Evolutionary conservation across 192 early-diverging fungal species (phyloP), one percentile per base, ranked within the genome.

Genomic region (Coemansia sp.): DNA sequence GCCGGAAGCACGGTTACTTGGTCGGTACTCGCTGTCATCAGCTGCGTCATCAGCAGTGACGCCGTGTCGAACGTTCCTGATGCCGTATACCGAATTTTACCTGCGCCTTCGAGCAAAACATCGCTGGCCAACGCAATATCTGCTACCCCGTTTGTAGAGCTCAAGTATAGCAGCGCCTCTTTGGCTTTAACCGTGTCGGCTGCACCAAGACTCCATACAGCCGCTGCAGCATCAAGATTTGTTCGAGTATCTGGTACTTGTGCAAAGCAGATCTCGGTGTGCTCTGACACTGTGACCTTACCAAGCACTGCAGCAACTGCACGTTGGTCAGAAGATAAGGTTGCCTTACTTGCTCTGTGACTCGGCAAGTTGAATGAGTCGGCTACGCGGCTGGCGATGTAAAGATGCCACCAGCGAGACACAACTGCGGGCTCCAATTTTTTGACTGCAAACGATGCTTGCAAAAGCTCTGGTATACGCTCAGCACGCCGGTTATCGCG

Each of bases 11-110:
- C 24, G 15, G 73, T 66, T 0, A 63, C 43, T 3, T 40, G 9
- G 13, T 33, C 14, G 2, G 66, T 59, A 5, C 15, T 23, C 3
- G 55, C 51, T 1, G 63, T 39, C 54, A 76, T 66, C 7, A 59
- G 27, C 27, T 30, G 59, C 18, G 67, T 47, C 9, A 76, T 48
- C 14, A 76, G 60, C 34, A 27, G 38, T 15, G 73, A 57, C 17
- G 62, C 73, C 9, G 58, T 49, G 42, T 76, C 73, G 30, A 75
- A 67, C 10, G 58, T 57, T 9, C 72, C 72, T 0, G 50, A 51
- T 1, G 49, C 62, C 0, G 72, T 69, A 22, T 62, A 65, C 30
- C 62, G 59, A 18, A 75, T 53, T 15, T 50, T 50, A 2, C 58
- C 66, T 9, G 25, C 17, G 3, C 57, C 57, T 14, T 74, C 54